phyloP scores from a whole-genome alignment of 768 basidiomycete genomes.

The Inosperma sp. region DNA sequence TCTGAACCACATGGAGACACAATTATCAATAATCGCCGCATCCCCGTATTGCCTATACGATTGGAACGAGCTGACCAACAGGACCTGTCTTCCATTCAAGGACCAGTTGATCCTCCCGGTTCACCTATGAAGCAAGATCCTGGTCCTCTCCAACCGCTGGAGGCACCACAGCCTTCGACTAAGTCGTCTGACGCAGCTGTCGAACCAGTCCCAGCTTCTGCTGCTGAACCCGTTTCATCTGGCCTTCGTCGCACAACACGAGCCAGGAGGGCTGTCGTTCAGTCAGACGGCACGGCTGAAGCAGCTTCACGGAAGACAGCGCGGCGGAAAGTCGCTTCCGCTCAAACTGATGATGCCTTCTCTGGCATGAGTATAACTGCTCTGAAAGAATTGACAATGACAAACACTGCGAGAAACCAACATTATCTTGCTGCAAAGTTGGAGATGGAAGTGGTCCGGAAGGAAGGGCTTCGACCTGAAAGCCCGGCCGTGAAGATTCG shows the following conservation, averaged over 20 bases:
- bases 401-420: conserved; percentile 74
- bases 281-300: conserved; percentile 31
- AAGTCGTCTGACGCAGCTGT: conserved; percentile 6
- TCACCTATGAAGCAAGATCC: conserved; percentile 25
- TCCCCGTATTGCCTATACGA: background rate
- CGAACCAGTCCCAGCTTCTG: background rate
- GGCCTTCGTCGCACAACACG: conserved; percentile 49
- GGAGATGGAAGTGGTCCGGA: conserved; percentile 67
- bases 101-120: conserved; percentile 15
- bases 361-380: conserved; percentile 66
- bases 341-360: conserved; percentile 41
- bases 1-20: background rate
- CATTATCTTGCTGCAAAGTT: conserved; percentile 54
- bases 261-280: conserved; percentile 38
- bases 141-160: background rate
- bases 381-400: conserved; percentile 62
- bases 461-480: conserved; percentile 65
- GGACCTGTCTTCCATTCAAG: background rate
- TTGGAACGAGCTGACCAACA: background rate
- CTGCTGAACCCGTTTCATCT: conserved; percentile 5
- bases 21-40: background rate
- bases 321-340: conserved; percentile 42
- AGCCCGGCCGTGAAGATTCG: conserved; percentile 74
- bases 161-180: conserved; percentile 3
- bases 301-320: conserved; percentile 25